Evolutionary conservation across 306 rosid species (phyloP).

Genomic region (Betula pendula): DNA sequence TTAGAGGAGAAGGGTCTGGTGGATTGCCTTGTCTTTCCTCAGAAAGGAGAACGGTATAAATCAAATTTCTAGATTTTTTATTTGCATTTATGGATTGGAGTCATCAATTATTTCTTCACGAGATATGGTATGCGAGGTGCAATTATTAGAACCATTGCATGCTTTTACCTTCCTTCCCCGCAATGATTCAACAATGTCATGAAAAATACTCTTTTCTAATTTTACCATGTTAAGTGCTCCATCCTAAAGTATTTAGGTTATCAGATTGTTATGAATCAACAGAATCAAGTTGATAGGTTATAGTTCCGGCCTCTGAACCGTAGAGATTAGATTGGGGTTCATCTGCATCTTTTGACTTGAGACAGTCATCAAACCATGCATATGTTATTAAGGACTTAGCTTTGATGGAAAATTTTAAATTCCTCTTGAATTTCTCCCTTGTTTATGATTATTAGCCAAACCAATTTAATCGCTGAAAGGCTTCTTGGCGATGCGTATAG

Average conservation of each 20-base stretch:
- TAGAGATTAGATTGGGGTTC: not conserved
- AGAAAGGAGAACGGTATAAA: slow-evolving; percentile 73
- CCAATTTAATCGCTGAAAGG: not conserved
- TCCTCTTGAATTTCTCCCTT: not conserved
- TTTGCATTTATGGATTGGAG: slow-evolving; percentile 16
- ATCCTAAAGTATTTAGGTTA: not conserved
- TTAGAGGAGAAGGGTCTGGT: slow-evolving; percentile 67
- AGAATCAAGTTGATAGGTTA: not conserved
- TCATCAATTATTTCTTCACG: not conserved
- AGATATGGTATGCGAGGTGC: not conserved
- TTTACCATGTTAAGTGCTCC: not conserved
- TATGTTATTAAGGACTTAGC: not conserved
- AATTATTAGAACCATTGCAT: not conserved
- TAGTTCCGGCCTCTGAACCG: not conserved
- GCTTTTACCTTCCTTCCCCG: not conserved
- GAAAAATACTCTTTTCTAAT: not conserved
- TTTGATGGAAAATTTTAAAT: not conserved
- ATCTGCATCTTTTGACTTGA: not conserved
- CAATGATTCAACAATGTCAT: not conserved
- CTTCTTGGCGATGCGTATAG: not conserved
- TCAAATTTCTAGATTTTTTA: slow-evolving; percentile 13
- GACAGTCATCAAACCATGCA: not conserved
- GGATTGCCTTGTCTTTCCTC: slow-evolving; percentile 90
- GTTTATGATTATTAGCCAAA: not conserved
- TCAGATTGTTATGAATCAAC: slow-evolving; percentile 1